Conservation (phyloP, 805 yeast genomes). For the Candida jianshihensis region DNA sequence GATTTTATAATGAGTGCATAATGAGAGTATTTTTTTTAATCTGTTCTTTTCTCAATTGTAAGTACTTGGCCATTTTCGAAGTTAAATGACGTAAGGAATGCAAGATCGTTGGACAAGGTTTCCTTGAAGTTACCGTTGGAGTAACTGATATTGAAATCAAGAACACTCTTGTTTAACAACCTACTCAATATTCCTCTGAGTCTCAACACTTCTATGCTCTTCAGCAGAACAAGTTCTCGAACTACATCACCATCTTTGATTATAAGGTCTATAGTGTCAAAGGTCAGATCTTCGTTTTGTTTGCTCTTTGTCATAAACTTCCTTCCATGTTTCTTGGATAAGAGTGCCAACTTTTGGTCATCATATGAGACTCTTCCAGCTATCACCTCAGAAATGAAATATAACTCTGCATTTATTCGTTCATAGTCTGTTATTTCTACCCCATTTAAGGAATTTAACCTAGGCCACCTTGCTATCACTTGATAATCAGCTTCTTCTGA, state of each 20-base stretch:
- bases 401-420: constrained; percentile 60
- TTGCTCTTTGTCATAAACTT: not conserved
- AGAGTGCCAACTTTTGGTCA: constrained; percentile 32
- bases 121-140: constrained; percentile 17
- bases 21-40: constrained; percentile 1
- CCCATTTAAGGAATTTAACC: constrained; percentile 49
- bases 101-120: constrained; percentile 17
- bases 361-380: constrained; percentile 22
- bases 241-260: constrained; percentile 1
- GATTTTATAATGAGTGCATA: not conserved
- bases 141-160: constrained; percentile 20
- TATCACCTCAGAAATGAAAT: constrained; percentile 46
- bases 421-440: constrained; percentile 38
- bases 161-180: constrained; percentile 16
- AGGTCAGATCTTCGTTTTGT: not conserved
- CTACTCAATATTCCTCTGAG: constrained; percentile 27
- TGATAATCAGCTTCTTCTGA: constrained; percentile 23
- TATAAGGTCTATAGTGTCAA: constrained; percentile 1
- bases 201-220: constrained; percentile 28
- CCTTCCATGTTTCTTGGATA: constrained; percentile 32
- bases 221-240: constrained; percentile 15
- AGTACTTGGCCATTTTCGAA: constrained; percentile 14
- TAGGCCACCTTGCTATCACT: constrained; percentile 40
- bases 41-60: constrained; percentile 2
- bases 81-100: constrained; percentile 18